Percentiles rank a stretch among this genome's conserved stretches.
phyloP scores from a whole-genome alignment of 305 asterid genomes.

The Fraxinus xanthoxyloides region DNA sequence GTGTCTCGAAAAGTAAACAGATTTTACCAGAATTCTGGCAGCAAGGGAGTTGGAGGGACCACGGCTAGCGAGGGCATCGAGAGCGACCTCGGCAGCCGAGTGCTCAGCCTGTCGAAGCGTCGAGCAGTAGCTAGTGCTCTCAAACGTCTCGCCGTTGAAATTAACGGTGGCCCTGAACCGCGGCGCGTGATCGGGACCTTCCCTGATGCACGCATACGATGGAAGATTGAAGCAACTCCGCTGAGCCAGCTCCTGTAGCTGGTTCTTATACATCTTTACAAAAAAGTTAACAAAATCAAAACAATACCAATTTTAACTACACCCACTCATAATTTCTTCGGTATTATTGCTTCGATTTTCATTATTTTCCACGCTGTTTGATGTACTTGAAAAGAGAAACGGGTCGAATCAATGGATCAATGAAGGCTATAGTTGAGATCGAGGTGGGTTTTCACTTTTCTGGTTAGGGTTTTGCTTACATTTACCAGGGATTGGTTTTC shows the following conservation, averaged over 20 bases:
- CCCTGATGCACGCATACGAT: slow-evolving; percentile 45
- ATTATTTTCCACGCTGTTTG: background rate
- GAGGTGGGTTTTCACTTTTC: background rate
- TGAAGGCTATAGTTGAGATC: background rate
- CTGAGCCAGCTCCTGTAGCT: slow-evolving; percentile 54
- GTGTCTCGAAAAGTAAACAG: background rate
- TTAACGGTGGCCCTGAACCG: slow-evolving; percentile 50
- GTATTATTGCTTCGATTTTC: background rate
- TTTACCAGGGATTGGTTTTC: background rate
- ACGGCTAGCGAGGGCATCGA: slow-evolving; percentile 45
- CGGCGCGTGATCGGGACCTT: slow-evolving; percentile 64
- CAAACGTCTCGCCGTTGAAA: slow-evolving; percentile 53
- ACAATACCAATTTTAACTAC: background rate
- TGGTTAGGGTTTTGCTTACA: background rate
- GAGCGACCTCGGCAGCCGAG: slow-evolving; percentile 54
- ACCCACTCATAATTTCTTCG: background rate
- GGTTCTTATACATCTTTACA: slow-evolving; percentile 47
- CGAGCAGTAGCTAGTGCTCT: slow-evolving; percentile 48
- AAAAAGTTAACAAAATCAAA: background rate
- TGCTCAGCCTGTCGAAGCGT: slow-evolving; percentile 57
- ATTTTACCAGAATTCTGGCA: slow-evolving; percentile 43
- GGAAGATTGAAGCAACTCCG: slow-evolving; percentile 57
- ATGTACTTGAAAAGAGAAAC: background rate
- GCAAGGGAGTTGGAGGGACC: slow-evolving; percentile 55
- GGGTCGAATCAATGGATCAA: background rate